Base-by-base conservation (phyloP, 2,329 filamentous ascomycete genomes). In the Phialemonium atrogriseum region DNA sequence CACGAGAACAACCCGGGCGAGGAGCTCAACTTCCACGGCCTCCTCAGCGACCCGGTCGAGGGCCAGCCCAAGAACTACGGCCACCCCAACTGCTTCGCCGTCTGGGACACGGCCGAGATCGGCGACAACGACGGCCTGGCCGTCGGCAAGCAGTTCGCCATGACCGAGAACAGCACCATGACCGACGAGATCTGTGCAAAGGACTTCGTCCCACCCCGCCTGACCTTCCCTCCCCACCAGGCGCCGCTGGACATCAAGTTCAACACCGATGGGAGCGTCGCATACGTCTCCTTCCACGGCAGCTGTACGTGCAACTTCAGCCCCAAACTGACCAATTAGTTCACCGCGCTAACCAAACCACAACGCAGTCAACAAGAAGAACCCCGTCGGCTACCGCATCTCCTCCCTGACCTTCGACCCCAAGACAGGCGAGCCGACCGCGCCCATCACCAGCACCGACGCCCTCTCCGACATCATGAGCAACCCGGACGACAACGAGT, bases 181-280 rank as follows among this genome's bases (percentile, higher is more conserved):
- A 64, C 56, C 9, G 66, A 71, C 47, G 47, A 54, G n/a, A 45
- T 52, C 4, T 73, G 67, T 48, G 58, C 55, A 5, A 37, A 43
- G 7, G 48, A 66, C 14, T 64, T 60, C 21, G 54, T 64, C 10
- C 44, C 60, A 6, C 70, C 81, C 44, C 35, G 72, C 2, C 55
- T 85, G 13, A 71, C 71, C 2, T 66, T 70, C 39, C 59, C 60
- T 30, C 68, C 80, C 4, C 82, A 86, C 44, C 77, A 70, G 45
- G 79, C 80, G 0, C 82, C 82, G 0, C 58, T 85, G 1, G 80
- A 84, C 41, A 71, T 85, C 46, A 73, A 74, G 44, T 86, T 86
- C 56, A 66, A 71, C 36, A 45, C 58, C 5, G 57, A 64, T 14
- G 72, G 71, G 12, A 69, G 66, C n/a, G 66, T 60, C 7, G 79